Evolutionary conservation across 2,329 filamentous ascomycete genomes (phyloP).

Genomic region (Aspergillus amoenus): DNA sequence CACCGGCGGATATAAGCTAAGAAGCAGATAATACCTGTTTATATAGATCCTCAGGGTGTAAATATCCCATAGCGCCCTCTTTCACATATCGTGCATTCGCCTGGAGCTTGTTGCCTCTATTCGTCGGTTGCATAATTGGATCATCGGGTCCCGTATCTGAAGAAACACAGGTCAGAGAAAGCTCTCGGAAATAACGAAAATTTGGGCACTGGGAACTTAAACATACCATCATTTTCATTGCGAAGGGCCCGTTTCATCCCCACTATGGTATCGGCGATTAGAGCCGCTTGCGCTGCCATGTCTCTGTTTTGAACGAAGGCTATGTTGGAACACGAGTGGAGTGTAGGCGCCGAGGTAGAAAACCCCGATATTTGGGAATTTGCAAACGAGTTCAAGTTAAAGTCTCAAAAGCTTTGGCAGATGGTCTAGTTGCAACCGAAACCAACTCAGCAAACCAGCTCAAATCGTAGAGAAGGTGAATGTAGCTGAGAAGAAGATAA

Average conservation of each 20-base stretch:
- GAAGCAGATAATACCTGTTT: slow-evolving; percentile 50
- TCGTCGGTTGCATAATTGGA: slow-evolving; percentile 54
- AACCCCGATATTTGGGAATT: not conserved
- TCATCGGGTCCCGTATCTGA: slow-evolving; percentile 50
- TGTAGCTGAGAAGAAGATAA: not conserved
- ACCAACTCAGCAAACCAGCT: not conserved
- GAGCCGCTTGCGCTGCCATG: slow-evolving; percentile 46
- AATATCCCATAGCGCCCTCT: slow-evolving; percentile 54
- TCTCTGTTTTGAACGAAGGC: slow-evolving; percentile 14
- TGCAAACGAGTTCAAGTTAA: not conserved
- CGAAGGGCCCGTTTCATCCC: slow-evolving; percentile 55
- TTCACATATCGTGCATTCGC: slow-evolving; percentile 58
- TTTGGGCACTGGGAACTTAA: not conserved
- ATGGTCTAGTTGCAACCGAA: not conserved
- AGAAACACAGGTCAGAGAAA: slow-evolving; percentile 9
- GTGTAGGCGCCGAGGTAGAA: slow-evolving; percentile 2
- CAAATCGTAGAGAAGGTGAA: not conserved
- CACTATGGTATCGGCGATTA: slow-evolving; percentile 55
- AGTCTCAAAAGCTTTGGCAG: not conserved
- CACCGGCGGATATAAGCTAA: not conserved
- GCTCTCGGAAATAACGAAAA: slow-evolving; percentile 5
- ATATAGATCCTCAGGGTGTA: slow-evolving; percentile 53
- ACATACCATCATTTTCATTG: slow-evolving; percentile 47
- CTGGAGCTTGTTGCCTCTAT: slow-evolving; percentile 62
- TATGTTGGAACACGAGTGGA: slow-evolving; percentile 6